Percentiles rank a stretch among this genome's conserved stretches.
phyloP scores from a whole-genome alignment of 2,329 filamentous ascomycete genomes.

The Arthrinium puccinioides region DNA sequence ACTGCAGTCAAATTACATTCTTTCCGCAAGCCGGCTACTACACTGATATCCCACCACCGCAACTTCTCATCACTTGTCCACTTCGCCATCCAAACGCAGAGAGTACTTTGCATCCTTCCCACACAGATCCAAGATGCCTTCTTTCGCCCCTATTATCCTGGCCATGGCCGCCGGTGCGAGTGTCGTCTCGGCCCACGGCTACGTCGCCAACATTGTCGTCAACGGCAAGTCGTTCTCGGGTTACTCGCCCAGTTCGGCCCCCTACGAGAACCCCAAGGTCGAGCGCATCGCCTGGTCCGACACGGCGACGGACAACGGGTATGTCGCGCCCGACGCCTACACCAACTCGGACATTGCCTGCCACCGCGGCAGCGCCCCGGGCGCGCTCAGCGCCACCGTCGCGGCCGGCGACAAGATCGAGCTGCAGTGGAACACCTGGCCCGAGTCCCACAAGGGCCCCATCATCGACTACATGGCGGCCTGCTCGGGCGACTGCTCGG shows the following conservation, averaged over 20 bases:
- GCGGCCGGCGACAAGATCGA: slow-evolving; percentile 52
- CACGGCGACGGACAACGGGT: slow-evolving; percentile 25
- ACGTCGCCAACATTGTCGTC: slow-evolving; percentile 18
- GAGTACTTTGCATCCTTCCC: neutral
- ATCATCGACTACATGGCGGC: slow-evolving; percentile 27
- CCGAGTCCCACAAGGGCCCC: slow-evolving; percentile 43
- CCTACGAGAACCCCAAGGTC: slow-evolving; percentile 13
- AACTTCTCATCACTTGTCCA: neutral
- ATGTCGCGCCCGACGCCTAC: slow-evolving; percentile 30
- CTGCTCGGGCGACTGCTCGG: slow-evolving; percentile 21
- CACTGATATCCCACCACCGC: neutral
- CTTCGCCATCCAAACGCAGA: neutral
- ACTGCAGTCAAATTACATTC: slow-evolving; percentile 8
- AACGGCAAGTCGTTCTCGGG: slow-evolving; percentile 10
- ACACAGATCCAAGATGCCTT: slow-evolving; percentile 5
- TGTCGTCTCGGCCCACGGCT: slow-evolving; percentile 22
- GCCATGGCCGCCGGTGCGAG: slow-evolving; percentile 12
- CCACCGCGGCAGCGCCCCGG: slow-evolving; percentile 26
- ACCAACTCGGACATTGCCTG: slow-evolving; percentile 29
- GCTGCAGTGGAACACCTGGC: slow-evolving; percentile 60
- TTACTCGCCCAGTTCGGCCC: slow-evolving; percentile 11
- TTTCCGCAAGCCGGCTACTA: slow-evolving; percentile 7
- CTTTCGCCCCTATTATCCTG: slow-evolving; percentile 2
- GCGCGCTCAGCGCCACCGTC: slow-evolving; percentile 23
- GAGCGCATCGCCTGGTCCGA: slow-evolving; percentile 23